Evolutionary conservation across 345 rosid species (phyloP).

Genomic region (Diplotaxis tenuifolia): DNA sequence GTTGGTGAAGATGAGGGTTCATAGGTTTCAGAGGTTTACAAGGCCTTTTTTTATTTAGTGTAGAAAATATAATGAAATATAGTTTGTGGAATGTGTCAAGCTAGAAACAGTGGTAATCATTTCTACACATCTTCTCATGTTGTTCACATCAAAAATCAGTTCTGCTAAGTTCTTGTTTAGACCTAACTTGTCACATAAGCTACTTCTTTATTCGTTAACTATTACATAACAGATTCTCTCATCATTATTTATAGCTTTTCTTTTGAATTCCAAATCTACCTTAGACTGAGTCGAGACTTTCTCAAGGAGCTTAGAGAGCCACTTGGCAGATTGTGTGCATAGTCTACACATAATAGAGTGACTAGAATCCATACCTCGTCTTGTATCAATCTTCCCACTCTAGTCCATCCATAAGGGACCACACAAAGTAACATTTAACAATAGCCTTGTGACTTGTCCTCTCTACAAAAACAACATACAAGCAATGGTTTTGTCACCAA

Average conservation of each 20-base stretch:
- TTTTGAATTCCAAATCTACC: constrained; percentile 26
- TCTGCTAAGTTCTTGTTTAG: background rate
- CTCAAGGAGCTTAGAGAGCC: constrained; percentile 35
- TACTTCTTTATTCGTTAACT: background rate
- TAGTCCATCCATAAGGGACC: constrained; percentile 35
- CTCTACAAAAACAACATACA: background rate
- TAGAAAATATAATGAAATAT: background rate
- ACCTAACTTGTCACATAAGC: background rate
- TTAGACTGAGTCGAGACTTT: constrained; percentile 21
- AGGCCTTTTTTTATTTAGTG: constrained; percentile 16
- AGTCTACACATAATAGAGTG: constrained; percentile 33
- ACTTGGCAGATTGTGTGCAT: constrained; percentile 24
- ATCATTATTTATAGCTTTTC: constrained; percentile 25
- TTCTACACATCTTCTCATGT: background rate
- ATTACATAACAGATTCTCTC: background rate
- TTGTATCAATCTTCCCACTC: constrained; percentile 39
- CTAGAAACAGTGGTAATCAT: background rate
- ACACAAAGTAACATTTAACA: constrained; percentile 36
- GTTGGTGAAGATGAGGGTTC: constrained; percentile 53
- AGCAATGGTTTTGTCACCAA: background rate
- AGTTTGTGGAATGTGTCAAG: background rate
- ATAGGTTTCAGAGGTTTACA: constrained; percentile 57
- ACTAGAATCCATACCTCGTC: constrained; percentile 36
- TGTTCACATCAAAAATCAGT: background rate
- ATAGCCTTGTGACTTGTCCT: constrained; percentile 38